Evolutionary conservation across 805 yeast genomes (phyloP), one percentile per base, ranked within the genome.

Genomic region (Suhomyces prunicola): DNA sequence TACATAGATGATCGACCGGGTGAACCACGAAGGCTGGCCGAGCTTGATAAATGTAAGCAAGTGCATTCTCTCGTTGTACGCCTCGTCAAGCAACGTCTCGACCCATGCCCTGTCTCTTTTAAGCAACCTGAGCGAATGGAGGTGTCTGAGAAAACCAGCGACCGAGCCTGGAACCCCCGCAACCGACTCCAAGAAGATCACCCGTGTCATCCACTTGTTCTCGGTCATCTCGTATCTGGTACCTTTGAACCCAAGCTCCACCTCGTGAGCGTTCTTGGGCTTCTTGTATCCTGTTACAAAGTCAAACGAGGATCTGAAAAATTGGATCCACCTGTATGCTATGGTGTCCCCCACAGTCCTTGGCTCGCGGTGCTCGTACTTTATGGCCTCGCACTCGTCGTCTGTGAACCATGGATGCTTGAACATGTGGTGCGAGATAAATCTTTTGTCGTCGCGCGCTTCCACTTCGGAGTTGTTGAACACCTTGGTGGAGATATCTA

Each of bases 161-260:
- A 84, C 87, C 76, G 85, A 81, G 9, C 92, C 91, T 1, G 92
- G 92, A n/a, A 86, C 88, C 7, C 90, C 91, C 4, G 92, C 92
- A 52, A 87, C 77, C 54, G 85, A 79, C 66, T 86, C 92, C 58
- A 86, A 74, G 60, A 87, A 85, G 39, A 87, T 80, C 52, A 80
- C 69, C 50, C 87, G 66, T 6, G 83, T 79, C 53, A 87, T 60
- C 91, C 91, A 87, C 61, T 83, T 82, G 50, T 72, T 74, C 24
- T 79, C 80, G 5, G 86, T 82, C 88, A 86, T 82, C 50, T 72
- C 72, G 56, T 74, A 78, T 47, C 79, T 60, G 1, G 77, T 74
- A 9, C 76, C 77, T 26, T 65, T 64, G 48, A 69, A 71, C 8
- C 66, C 63, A 47, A 64, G 51, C 5, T 58, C 59, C 44, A 53